Evolutionary conservation across 106 monocot genomes (phyloP), one percentile per base, ranked within the genome.

Genomic region (Apostasia shenzhenica): DNA sequence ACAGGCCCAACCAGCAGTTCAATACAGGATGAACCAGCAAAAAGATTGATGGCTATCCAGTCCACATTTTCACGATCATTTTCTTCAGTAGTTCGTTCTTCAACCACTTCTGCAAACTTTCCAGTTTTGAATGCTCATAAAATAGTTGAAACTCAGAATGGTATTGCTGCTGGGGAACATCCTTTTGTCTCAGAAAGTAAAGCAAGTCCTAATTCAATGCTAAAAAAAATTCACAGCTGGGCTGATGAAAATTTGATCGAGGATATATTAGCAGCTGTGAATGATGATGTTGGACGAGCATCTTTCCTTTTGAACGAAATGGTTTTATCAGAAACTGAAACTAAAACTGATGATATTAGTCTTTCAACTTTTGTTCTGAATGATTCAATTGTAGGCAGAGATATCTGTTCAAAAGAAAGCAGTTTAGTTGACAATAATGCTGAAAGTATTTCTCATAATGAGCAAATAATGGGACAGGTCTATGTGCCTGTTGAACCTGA

Each of bases 401-500:
- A 76, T 26, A 57, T 45, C 49, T 48, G 52, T 68, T 42, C 38
- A 8, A 48, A 14, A 46, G 68, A 72, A 63, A 60, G 41, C 70
- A 52, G 8, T 78, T 67, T 48, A 40, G 43, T 45, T 5, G 68
- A 49, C 37, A 68, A 72, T 54, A 64, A 66, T 8, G 8, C 48
- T 41, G 49, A 38, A 48, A 73, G 81, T 60, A 49, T 42, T 40
- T 40, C 8, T 63, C 61, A 50, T 3, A 57, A 72, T 45, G 69
- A 79, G 14, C 48, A 65, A 26, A 52, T 44, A n/a, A 56, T 75
- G 41, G 67, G 41, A 38, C 50, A 67, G 54, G 39, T 73, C 45
- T 68, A 12, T 48, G 53, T 81, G 55, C 99, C 85, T 67, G 44
- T 48, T 67, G 90, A 99, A 70, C 89, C 83, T 77, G 93, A 99